Base-by-base conservation (phyloP, 768 basidiomycete genomes). In the Psilocybe subaeruginosa region DNA sequence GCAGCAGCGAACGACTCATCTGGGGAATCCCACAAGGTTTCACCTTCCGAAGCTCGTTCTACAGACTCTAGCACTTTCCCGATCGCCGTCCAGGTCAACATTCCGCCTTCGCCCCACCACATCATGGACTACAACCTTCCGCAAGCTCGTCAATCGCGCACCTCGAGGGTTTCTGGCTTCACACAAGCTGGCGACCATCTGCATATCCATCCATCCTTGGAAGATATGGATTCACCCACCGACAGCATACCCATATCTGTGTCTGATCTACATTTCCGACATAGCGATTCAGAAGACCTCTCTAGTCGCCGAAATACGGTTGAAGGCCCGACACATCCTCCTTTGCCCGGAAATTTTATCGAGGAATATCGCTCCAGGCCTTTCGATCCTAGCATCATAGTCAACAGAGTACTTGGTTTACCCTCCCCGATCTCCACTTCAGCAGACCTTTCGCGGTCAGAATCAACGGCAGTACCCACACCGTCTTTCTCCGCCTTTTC, bases 241-340 rank as follows among this genome's bases (percentile, higher is more conserved):
- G 83, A 87, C 50, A 87, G 85, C 59, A 73, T 86, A 39, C 82
- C 84, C 1, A 75, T 83, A 59, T 82, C 84, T 14, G 78, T 83
- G n/a, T 82, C 82, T 2, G 84, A 85, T 9, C 73, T 84, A 33
- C 75, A 81, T 52, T 84, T 84, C 69, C 75, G 81, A 39, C 77
- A 80, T 47, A 82, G 75, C 61, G 73, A 73, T 23, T 73, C 74
- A 3, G 77, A 78, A 0, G 73, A 72, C 4, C 52, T 56, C 62
- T n/a, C 66, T 39, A 48, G 43, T 51, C 74, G 73, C 14, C 76
- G 73, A 17, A 71, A 74, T 30, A 70, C 65, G 1, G 55, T 62
- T 17, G 55, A 30, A 30, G 55, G 45, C 31, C 56, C 64, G 16
- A 45, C 54, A 33, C 62, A 61, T 30, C 62, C 62, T 39, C 53